Base-by-base conservation (phyloP, 1,284 basidiomycete genomes). In the Ustilago xerochloae region DNA sequence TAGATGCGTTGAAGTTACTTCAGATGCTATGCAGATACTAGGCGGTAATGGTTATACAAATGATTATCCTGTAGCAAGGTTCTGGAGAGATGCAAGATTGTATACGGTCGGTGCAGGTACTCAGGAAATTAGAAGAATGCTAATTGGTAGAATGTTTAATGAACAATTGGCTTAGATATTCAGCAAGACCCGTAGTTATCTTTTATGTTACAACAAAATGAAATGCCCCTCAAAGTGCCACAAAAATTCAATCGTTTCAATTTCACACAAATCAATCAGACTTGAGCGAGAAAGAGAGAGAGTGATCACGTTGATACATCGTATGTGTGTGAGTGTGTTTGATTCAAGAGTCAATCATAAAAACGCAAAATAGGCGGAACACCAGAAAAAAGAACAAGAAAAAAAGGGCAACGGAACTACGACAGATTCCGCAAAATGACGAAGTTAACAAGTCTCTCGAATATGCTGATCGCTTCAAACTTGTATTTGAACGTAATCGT, bases 81-180 rank as follows among this genome's bases (percentile, higher is more conserved):
- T 79, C 33, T 69, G 79, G 63, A 46, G 78, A 18, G 79, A 81
- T 57, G 76, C 78, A 2, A 41, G 78, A 6, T 60, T 81, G 20
- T 81, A 81, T 52, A 76, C 78, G 10, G 76, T 81, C 18, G 79
- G 79, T 7, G 79, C 79, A 5, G 79, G 79, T 3, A 81, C 79
- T 2, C 79, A 81, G 62, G 79, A 81, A 39, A 81, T 81, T 41
- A 58, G 79, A 15, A 47, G 79, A 6, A 80, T 81, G 78, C 55
- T 81, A 18, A 81, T 81, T 41, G 79, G 77, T 6, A 63, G 79
- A 24, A 63, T 50, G 48, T 81, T 81, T 56, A 69, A 74, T 32
- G 36, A 63, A 18, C 54, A 62, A n/a, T 51, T 63, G 26, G 43
- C 43, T 15, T 32, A 32, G 12, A 43, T 30, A 13, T 33, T 7